Percentiles rank a stretch among this genome's conserved stretches.
These are phyloP conservation scores for Akanthomyces lecanii DNA, from an alignment of 2,329 filamentous ascomycete species.

Conservation along the genomic window DNA sequence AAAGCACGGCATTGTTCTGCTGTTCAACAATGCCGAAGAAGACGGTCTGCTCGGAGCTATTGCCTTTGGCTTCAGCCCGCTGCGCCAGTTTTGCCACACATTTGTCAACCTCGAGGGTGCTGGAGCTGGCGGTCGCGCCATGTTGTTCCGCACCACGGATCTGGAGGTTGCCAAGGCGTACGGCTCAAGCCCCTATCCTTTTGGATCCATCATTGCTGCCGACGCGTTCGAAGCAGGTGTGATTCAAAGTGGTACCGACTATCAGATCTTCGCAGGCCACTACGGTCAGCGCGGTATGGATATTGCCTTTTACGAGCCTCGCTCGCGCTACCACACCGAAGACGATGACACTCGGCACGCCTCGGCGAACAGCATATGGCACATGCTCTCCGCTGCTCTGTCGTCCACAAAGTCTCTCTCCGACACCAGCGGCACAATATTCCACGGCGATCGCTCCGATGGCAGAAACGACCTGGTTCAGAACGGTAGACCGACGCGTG, in stretches of 20 bases:
- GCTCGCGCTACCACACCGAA: slow-evolving; percentile 84
- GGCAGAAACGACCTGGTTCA: slow-evolving; percentile 56
- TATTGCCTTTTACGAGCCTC: slow-evolving; percentile 83
- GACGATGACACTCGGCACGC: slow-evolving; percentile 83
- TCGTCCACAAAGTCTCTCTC: slow-evolving; percentile 70
- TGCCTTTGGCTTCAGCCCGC: slow-evolving; percentile 77
- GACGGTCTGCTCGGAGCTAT: slow-evolving; percentile 84
- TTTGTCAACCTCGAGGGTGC: slow-evolving; percentile 96
- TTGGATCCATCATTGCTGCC: slow-evolving; percentile 74
- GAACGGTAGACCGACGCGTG: slow-evolving; percentile 62
- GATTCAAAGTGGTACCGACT: slow-evolving; percentile 85
- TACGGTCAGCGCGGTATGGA: slow-evolving; percentile 85
- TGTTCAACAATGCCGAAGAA: slow-evolving; percentile 95
- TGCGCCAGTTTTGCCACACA: slow-evolving; percentile 74
- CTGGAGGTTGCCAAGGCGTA: slow-evolving; percentile 81
- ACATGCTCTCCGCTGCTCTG: slow-evolving; percentile 86
- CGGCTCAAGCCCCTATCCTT: slow-evolving; percentile 65
- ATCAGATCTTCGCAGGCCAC: slow-evolving; percentile 71
- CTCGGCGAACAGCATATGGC: slow-evolving; percentile 70
- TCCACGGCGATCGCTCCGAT: slow-evolving; percentile 56
- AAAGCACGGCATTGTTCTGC: slow-evolving; percentile 71
- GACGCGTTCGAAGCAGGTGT: slow-evolving; percentile 79
- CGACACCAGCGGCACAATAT: slow-evolving; percentile 61
- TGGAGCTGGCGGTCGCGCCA: slow-evolving; percentile 83
- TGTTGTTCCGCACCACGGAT: slow-evolving; percentile 84